Evolutionary conservation across 1,139 yeast genomes (phyloP), one percentile per base, ranked within the genome.

Genomic region (Magnusiomyces fungicola): DNA sequence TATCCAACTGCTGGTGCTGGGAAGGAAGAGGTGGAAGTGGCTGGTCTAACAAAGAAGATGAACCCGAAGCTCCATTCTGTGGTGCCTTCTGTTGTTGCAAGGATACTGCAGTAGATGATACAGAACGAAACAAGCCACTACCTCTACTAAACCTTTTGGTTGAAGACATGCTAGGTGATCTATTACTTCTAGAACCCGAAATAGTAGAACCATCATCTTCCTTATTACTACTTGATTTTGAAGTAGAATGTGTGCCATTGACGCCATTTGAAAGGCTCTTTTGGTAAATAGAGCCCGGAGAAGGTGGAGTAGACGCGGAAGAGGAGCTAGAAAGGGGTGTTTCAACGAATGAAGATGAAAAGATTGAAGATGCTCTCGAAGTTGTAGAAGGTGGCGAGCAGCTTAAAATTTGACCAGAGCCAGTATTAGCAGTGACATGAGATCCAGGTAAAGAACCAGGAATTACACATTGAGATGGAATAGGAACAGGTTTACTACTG

Each of bases 311-410:
- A 2, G 56, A 50, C 2, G 47, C 47, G 2, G 55, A 49, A 2
- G 57, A 54, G 1, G 56, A 39, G 19, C 53, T 47, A 10, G 58
- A 53, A 2, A 48, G 52, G 21, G 57, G 58, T 5, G 58, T 54
- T 18, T 52, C 53, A 9, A 47, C 46, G 29, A 52, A 48, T 5
- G 56, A 53, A 3, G 57, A 54, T 2, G 55, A 51, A n/a, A 48
- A 37, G 3, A 56, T 50, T 1, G 53, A 51, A 24, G 45, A 48
- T 10, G 50, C 42, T 33, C n/a, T n/a, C n/a, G n/a, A n/a, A n/a
- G n/a, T n/a, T n/a, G n/a, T n/a, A n/a, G 51, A 53, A 6, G 53
- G 43, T 36, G 47, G 27, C 22, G 48, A 50, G 18, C 14, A 37
- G 27, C 41, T 21, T 21, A 22, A n/a, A 22, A 4, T 34, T 3